phyloP scores from a whole-genome alignment of 169 alveolate genomes.

The Cryptosporidium ubiquitum region DNA sequence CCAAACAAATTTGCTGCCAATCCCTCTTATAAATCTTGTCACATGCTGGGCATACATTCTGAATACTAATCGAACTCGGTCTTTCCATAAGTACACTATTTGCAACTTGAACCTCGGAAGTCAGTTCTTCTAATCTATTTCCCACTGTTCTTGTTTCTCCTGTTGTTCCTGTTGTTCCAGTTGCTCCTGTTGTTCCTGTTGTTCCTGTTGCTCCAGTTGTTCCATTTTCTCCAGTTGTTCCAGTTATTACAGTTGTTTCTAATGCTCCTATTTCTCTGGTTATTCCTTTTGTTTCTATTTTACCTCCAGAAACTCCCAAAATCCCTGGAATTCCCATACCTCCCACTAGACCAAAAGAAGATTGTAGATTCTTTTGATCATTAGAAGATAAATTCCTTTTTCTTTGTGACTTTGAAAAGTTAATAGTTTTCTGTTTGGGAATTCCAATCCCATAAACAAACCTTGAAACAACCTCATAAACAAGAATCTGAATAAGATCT shows the following conservation, averaged over 20 bases:
- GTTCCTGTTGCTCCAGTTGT: not conserved
- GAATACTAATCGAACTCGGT: not conserved
- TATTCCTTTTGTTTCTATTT: no score
- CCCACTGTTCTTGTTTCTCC: not conserved
- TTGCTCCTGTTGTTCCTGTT: not conserved
- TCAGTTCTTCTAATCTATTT: not conserved
- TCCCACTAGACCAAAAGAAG: not conserved
- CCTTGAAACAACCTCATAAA: slow-evolving; percentile 39
- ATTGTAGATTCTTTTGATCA: not conserved
- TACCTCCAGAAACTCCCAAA: no score
- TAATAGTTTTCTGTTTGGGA: slow-evolving; percentile 35
- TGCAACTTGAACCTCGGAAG: not conserved
- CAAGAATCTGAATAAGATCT: slow-evolving; percentile 34
- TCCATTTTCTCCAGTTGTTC: no score
- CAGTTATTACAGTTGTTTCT: no score
- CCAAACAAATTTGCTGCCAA: slow-evolving; percentile 22
- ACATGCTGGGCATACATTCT: slow-evolving; percentile 47
- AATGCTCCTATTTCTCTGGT: no score
- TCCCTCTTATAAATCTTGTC: slow-evolving; percentile 43
- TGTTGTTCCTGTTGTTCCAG: not conserved
- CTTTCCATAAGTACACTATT: not conserved
- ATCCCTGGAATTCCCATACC: not conserved
- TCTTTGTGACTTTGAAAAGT: slow-evolving; percentile 1
- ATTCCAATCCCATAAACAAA: slow-evolving; percentile 56
- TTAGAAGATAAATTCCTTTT: not conserved